These are phyloP conservation scores for Dendrobium officinale DNA, from an alignment of 106 monocot species.

Conservation along the genomic window DNA sequence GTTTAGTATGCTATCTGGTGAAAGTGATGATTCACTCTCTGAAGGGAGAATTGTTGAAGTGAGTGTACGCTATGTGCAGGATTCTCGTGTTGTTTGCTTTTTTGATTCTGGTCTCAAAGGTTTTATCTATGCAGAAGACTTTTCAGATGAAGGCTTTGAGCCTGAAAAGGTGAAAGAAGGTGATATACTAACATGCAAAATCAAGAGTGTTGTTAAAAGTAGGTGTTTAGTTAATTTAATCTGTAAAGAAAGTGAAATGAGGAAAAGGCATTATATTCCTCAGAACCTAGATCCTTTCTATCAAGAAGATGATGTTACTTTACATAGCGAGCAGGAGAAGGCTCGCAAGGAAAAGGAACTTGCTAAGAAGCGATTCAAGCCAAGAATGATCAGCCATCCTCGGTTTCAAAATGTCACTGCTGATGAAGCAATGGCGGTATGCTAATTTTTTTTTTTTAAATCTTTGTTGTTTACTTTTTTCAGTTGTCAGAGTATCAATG, in stretches of 20 bases:
- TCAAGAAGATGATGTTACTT: conserved; percentile 31
- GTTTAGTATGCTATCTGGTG: conserved; percentile 83
- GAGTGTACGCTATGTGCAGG: conserved; percentile 56
- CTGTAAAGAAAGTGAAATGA: conserved; percentile 61
- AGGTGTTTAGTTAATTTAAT: conserved; percentile 62
- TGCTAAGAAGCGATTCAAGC: conserved; percentile 67
- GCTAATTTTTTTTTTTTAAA: background rate
- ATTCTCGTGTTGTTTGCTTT: conserved; percentile 55
- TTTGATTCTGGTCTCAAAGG: conserved; percentile 92
- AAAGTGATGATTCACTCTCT: conserved; percentile 91
- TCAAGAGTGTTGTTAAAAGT: conserved; percentile 60
- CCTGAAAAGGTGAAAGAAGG: conserved; percentile 62
- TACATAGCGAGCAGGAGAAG: conserved; percentile 50
- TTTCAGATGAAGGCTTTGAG: conserved; percentile 49
- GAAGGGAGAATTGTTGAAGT: conserved; percentile 85
- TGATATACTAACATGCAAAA: conserved; percentile 78
- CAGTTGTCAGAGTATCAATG: background rate
- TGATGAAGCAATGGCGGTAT: conserved; percentile 89
- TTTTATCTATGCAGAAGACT: conserved; percentile 51
- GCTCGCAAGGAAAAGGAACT: conserved; percentile 63
- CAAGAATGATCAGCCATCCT: conserved; percentile 97
- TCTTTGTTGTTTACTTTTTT: background rate
- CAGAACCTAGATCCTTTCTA: conserved; percentile 43
- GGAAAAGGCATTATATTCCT: conserved; percentile 17
- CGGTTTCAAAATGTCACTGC: conserved; percentile 77